Conservation (phyloP, 257 asterid genomes). For the Petrea volubilis region DNA sequence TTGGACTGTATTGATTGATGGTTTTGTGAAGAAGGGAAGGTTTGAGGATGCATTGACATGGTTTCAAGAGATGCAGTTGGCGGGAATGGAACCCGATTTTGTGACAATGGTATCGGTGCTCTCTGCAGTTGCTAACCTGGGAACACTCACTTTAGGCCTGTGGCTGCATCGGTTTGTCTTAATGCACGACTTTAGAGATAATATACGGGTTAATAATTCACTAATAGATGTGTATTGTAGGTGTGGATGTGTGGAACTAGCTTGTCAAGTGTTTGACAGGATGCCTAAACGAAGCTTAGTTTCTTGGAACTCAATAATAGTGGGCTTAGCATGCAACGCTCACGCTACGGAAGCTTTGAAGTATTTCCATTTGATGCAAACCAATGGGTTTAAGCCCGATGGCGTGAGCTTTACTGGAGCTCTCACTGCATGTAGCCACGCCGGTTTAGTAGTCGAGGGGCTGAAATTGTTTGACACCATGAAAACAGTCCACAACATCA, state of each 20-base stretch:
- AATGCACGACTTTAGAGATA: slow-evolving; percentile 33
- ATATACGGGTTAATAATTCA: slow-evolving; percentile 54
- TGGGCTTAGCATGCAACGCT: slow-evolving; percentile 71
- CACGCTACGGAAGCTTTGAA: slow-evolving; percentile 53
- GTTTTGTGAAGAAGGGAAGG: slow-evolving; percentile 59
- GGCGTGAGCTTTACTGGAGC: slow-evolving; percentile 83
- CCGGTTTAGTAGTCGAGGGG: slow-evolving; percentile 60
- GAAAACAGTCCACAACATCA: slow-evolving; percentile 44
- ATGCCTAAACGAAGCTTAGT: slow-evolving; percentile 62
- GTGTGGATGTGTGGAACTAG: slow-evolving; percentile 70
- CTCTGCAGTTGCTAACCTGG: slow-evolving; percentile 73
- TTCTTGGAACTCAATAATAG: slow-evolving; percentile 79
- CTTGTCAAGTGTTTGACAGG: slow-evolving; percentile 54
- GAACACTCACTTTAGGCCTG: slow-evolving; percentile 65
- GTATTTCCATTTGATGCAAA: slow-evolving; percentile 50
- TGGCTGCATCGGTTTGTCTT: slow-evolving; percentile 63
- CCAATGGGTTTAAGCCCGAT: slow-evolving; percentile 55
- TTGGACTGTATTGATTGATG: slow-evolving; percentile 76
- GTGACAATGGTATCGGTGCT: slow-evolving; percentile 60
- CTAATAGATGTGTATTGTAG: slow-evolving; percentile 75
- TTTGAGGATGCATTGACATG: slow-evolving; percentile 59
- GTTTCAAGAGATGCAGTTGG: slow-evolving; percentile 72
- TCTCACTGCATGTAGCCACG: slow-evolving; percentile 84
- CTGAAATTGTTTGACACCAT: slow-evolving; percentile 47
- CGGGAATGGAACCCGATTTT: slow-evolving; percentile 56